phyloP scores from a whole-genome alignment of 2,329 filamentous ascomycete species.

The Trichoderma sp. region DNA sequence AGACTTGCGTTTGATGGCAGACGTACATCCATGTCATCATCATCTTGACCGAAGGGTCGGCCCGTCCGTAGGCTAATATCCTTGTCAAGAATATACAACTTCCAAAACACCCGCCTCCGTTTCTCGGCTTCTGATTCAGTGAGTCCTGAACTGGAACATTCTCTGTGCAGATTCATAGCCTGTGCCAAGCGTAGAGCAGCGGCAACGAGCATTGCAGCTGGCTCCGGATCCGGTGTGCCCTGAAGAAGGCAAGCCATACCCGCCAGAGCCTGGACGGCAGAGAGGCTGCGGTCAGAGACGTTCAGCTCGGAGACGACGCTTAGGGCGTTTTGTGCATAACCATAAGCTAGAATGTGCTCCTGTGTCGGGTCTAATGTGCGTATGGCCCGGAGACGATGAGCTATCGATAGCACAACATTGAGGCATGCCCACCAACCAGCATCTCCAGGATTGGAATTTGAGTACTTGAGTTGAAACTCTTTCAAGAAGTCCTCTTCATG shows the following conservation, averaged over 20 bases:
- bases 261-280: conserved; percentile 4
- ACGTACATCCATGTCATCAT: conserved; percentile 8
- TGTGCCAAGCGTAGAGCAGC: conserved; percentile 5
- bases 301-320: conserved; percentile 3
- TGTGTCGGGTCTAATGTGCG: neutral
- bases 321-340: conserved; percentile 1
- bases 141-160: neutral
- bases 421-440: conserved; percentile 9
- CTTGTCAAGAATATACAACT: conserved; percentile 10
- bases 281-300: conserved; percentile 1
- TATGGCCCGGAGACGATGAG: conserved; percentile 10
- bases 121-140: neutral
- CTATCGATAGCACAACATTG: conserved; percentile 10
- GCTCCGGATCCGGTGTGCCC: neutral
- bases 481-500: conserved; percentile 1
- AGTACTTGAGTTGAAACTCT: conserved; percentile 12
- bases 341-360: neutral
- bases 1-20: neutral
- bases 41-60: conserved; percentile 5
- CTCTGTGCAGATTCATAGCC: conserved; percentile 7
- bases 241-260: conserved; percentile 10
- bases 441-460: neutral
- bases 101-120: conserved; percentile 8
- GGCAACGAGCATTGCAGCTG: conserved; percentile 1
- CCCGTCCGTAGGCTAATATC: conserved; percentile 3